Evolutionary conservation across 768 basidiomycete genomes (phyloP), one percentile per base, ranked within the genome.

Genomic region (Lepiota brunneoincarnata): DNA sequence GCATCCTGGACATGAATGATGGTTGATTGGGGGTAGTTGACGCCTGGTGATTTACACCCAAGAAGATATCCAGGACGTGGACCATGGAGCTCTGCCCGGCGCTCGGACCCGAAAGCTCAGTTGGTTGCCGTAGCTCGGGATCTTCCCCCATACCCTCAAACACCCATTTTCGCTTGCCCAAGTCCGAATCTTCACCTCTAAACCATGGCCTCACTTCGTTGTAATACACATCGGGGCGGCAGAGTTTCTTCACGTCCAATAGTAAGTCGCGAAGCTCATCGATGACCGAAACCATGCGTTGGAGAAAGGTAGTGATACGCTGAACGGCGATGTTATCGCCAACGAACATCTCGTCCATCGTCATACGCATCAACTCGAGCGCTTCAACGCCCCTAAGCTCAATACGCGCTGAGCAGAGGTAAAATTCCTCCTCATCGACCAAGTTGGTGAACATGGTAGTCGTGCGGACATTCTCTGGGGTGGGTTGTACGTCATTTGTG

Each of bases 301-400:
- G 63, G 40, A 98, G 84, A 69, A 89, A 94, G 12, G 69, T 61
- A 2, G 82, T 80, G 40, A 83, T 82, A 7, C 91, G 89, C 4
- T 75, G 78, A 40, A 84, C 72, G 21, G 87, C 85, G 12, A 84
- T 79, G 45, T 72, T 76, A 61, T 91, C 87, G 2, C 81, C 82
- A 34, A 97, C 81, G 72, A 95, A 96, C 41, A 86, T 80, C 65
- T 98, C 95, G 72, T 98, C 93, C 81, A 96, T 86, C 6, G 85
- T 90, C 6, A 81, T 73, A 2, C 88, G 84, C 93, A 98, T 96
- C 50, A 96, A 74, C 44, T 86, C 80, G 18, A 98, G 82, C 1
- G 89, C 89, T 50, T 87, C 81, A 1, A 93, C 93, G 9, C 95
- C 95, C 24, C 86, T 83, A 20, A 97, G 76, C 70, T 98, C 96